Evolutionary conservation across 495 filamentous ascomycete species (phyloP).

Genomic region (Podospora comata): DNA sequence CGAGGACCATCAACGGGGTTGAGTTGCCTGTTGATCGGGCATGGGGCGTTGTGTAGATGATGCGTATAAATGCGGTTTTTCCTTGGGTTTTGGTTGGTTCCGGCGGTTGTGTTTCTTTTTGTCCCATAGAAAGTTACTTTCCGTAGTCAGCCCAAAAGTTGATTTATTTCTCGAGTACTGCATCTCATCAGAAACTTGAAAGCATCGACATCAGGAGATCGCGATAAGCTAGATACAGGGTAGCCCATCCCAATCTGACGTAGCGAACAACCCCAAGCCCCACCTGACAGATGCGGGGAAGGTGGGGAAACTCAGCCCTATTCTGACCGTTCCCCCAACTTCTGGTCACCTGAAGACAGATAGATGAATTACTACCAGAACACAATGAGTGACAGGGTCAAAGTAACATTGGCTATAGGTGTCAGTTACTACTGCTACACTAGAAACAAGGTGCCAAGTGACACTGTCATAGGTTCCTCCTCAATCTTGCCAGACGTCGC

Average conservation of each 20-base stretch:
- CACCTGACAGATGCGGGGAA: constrained; percentile 3
- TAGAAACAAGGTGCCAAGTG: background rate
- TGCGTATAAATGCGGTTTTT: background rate
- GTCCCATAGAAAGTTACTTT: background rate
- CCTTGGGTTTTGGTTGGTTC: background rate
- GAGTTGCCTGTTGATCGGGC: constrained; percentile 38
- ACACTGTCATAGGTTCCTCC: background rate
- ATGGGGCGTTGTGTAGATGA: constrained; percentile 27
- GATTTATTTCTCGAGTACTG: no score
- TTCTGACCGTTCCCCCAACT: background rate
- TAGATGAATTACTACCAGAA: background rate
- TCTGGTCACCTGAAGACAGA: background rate
- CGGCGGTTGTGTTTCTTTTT: background rate
- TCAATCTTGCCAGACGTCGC: background rate
- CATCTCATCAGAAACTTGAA: no score
- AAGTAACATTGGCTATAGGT: background rate
- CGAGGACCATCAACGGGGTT: constrained; percentile 37
- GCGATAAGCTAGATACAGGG: background rate
- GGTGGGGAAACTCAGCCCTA: background rate
- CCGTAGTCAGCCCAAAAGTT: background rate
- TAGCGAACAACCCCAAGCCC: background rate
- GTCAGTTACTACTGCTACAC: background rate
- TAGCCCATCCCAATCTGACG: background rate
- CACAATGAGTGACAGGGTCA: background rate
- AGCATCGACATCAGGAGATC: background rate